Base-by-base conservation (phyloP, 2,329 filamentous ascomycete species). In the Fusarium oxysporum region DNA sequence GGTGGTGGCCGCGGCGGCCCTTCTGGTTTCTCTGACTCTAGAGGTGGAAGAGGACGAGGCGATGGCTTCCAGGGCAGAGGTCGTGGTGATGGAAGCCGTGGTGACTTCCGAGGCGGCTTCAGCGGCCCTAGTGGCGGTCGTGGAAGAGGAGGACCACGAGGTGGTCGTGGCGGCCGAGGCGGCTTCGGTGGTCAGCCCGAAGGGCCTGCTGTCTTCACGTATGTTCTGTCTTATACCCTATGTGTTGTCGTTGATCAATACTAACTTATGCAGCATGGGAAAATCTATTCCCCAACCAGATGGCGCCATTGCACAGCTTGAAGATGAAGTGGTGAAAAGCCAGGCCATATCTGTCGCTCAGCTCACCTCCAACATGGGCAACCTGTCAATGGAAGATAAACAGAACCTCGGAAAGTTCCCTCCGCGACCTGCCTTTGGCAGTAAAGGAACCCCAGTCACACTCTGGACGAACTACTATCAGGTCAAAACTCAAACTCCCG, bases 381-480 rank as follows among this genome's bases (percentile, higher is more conserved):
- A 81, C 43, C 74, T 85, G 30, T 72, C 71, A 25, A 65, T 83
- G 23, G 63, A 68, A n/a, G 71, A 72, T 19, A 75, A 77, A 35
- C 62, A 65, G 23, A 47, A 74, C 19, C 53, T 61, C 13, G 79
- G 81, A 33, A 68, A 77, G 23, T 82, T 89, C 51, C 86, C 88
- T 6, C 62, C 76, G 12, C 84, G 88, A 5, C 88, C 88, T 25
- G 84, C 83, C 3, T 90, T 85, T 69, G 87, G 87, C 25, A 82
- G 77, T 6, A 72, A 71, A 9, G 88, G 88, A 8, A 78, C 51
- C 3, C 48, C 77, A 0, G 83, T 88, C 5, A 73, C 80, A 4
- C 80, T 90, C 0, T 89, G 87, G 86, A 81, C 87, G 8, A 90
- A 90, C 76, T 90, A 87, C 72, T 89, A 88, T 72, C 79, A 79